Conservation (phyloP, 176 grass and related monocot genomes). For the Otatea glauca region DNA sequence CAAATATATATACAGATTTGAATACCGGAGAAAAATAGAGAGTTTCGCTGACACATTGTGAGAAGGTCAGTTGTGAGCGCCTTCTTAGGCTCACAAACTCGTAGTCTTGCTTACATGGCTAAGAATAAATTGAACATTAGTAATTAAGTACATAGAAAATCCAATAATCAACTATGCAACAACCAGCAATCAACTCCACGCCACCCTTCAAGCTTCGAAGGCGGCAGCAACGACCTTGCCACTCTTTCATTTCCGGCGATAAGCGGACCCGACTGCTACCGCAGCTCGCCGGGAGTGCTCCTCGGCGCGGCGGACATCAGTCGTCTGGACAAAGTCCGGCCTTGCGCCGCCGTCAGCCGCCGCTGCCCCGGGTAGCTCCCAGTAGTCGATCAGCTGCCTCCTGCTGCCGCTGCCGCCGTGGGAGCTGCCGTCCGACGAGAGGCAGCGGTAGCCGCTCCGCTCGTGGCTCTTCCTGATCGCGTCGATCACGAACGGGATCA, state of each 20-base stretch:
- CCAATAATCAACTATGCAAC: not conserved
- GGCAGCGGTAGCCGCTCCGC: conserved; percentile 49
- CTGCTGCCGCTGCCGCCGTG: conserved; percentile 44
- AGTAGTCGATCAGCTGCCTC: conserved; percentile 50
- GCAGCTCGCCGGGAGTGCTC: conserved; percentile 17
- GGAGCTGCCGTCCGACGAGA: conserved; percentile 54
- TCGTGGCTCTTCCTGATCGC: conserved; percentile 65
- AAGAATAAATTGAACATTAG: not conserved
- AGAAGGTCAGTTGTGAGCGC: not conserved
- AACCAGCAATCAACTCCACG: not conserved
- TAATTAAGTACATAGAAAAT: not conserved
- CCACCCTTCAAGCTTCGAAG: not conserved
- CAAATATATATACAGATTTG: not conserved
- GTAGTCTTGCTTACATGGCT: not conserved
- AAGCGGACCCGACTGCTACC: conserved; percentile 12
- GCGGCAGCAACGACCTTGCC: not conserved
- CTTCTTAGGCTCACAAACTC: not conserved
- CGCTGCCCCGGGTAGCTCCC: conserved; percentile 39
- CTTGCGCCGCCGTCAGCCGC: conserved; percentile 37
- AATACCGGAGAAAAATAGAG: not conserved
- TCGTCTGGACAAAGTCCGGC: conserved; percentile 39
- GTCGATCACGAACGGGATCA: conserved; percentile 84
- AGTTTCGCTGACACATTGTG: not conserved
- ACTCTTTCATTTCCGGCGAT: conserved; percentile 44
- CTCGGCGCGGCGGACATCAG: not conserved